Evolutionary conservation across 2,329 filamentous ascomycete species (phyloP), one percentile per base, ranked within the genome.

Genomic region (Alternaria sp.): DNA sequence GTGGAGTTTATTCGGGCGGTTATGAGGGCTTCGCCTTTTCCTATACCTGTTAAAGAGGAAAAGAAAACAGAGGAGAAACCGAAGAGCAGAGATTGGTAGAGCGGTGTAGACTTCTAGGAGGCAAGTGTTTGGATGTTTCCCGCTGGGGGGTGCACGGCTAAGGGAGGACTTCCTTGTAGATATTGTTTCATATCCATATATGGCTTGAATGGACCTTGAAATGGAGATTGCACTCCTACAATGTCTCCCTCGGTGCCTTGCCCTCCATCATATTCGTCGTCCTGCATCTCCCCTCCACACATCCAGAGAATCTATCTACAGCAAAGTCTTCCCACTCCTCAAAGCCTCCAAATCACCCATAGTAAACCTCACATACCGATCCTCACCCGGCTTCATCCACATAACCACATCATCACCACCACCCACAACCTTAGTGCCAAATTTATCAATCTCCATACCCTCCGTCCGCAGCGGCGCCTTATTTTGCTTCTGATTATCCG

Each of bases 401-500:
- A 76, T 61, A n/a, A 77, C 70, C 6, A 61, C 57, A 64, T 77
- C 74, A 1, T 61, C 58, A 17, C 63, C 56, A 2, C 75, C 74
- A 9, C 70, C 70, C 6, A 61, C 26, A 12, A 75, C 71, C 57
- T 74, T 75, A n/a, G 65, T 63, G 3, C 74, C 74, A 54, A 65
- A 77, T 58, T 64, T 67, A 4, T 81, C 76, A 5, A 87, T 86
- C 70, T 91, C 86, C 10, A 91, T 85, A 0, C 90, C 90, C 68
- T 91, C 89, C 55, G 86, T 84, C 71, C 89, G 85, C 54, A 93
- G 80, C 2, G 88, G 88, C 3, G 88, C 85, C 77, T 93, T 93
- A 72, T 92, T 91, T 78, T 93, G 91, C 80, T 94, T 93, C 76
- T 93, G 90, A 69, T 93, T 93, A 71, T 91, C 89, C 62, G 88